phyloP scores from a whole-genome alignment of 371 early-diverging fungal genomes.

The Circinella minor region DNA sequence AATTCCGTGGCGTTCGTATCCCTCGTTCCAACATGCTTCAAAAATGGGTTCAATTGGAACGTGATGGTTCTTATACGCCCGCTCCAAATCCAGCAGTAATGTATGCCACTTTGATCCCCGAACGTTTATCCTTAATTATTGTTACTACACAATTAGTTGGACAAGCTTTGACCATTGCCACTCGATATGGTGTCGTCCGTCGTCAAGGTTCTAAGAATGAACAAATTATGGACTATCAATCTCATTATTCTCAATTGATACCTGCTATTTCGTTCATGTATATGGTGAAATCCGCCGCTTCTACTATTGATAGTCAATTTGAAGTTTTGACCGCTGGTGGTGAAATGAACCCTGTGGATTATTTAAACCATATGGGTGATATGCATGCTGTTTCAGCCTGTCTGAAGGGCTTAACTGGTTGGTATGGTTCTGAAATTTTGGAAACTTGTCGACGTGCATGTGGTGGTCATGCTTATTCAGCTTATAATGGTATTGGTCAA shows the following conservation, averaged over 20 bases:
- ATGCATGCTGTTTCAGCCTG: slow-evolving; percentile 66
- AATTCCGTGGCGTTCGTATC: slow-evolving; percentile 85
- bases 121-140: slow-evolving; percentile 56
- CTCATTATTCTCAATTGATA: slow-evolving; percentile 59
- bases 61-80: slow-evolving; percentile 64
- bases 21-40: slow-evolving; percentile 85
- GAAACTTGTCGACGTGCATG: slow-evolving; percentile 64
- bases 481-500: slow-evolving; percentile 71
- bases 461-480: slow-evolving; percentile 69
- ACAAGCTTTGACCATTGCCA: slow-evolving; percentile 67
- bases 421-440: slow-evolving; percentile 63
- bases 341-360: slow-evolving; percentile 43
- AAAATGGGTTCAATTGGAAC: slow-evolving; percentile 66
- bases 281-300: slow-evolving; percentile 33
- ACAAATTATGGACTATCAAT: slow-evolving; percentile 73
- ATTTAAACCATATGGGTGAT: slow-evolving; percentile 61
- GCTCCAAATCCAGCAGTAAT: slow-evolving; percentile 64
- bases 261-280: slow-evolving; percentile 68
- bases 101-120: slow-evolving; percentile 72
- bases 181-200: slow-evolving; percentile 70
- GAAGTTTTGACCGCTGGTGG: slow-evolving; percentile 41
- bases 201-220: slow-evolving; percentile 69
- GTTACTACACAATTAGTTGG: slow-evolving; percentile 47
- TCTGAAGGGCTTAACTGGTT: slow-evolving; percentile 59
- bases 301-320: slow-evolving; percentile 32